phyloP scores from a whole-genome alignment of 2,329 filamentous ascomycete species.

The Colletotrichum sp. region DNA sequence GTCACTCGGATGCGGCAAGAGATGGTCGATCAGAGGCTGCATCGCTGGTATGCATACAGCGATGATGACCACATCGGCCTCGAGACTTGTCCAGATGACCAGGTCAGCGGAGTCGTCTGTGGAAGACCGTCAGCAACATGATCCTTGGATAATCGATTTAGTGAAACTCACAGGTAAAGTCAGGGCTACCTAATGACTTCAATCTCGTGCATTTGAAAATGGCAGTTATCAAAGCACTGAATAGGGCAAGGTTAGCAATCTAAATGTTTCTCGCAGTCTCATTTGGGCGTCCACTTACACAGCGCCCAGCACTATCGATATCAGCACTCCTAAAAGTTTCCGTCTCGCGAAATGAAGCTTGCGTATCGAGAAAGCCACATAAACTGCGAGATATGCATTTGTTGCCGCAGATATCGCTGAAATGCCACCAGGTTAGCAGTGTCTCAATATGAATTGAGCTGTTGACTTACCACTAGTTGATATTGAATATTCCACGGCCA shows the following conservation, averaged over 20 bases:
- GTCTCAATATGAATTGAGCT: rapidly evolving
- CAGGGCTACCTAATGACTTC: constrained; percentile 30
- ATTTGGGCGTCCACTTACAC: background rate
- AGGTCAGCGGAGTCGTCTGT: constrained; percentile 7
- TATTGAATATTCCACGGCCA: constrained; percentile 44
- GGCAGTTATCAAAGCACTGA: constrained; percentile 28
- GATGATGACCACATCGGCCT: constrained; percentile 38
- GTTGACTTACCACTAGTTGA: constrained; percentile 39
- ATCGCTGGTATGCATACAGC: constrained; percentile 38
- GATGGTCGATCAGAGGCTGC: constrained; percentile 29
- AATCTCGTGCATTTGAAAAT: constrained; percentile 39
- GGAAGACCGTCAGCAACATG: background rate
- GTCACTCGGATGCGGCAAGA: background rate
- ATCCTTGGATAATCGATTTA: background rate
- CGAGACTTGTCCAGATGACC: constrained; percentile 26
- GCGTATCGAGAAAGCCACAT: constrained; percentile 41
- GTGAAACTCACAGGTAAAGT: constrained; percentile 29
- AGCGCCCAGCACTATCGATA: constrained; percentile 38
- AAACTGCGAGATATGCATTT: constrained; percentile 46
- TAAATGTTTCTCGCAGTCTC: rapidly evolving
- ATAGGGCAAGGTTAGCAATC: too few relatives aligned
- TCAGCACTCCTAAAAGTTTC: constrained; percentile 43
- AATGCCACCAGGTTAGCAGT: background rate
- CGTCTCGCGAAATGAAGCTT: constrained; percentile 39
- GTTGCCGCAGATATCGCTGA: constrained; percentile 11